Conservation (phyloP, 2,329 filamentous ascomycete genomes). For the Penicillium aurantiogriseum region DNA sequence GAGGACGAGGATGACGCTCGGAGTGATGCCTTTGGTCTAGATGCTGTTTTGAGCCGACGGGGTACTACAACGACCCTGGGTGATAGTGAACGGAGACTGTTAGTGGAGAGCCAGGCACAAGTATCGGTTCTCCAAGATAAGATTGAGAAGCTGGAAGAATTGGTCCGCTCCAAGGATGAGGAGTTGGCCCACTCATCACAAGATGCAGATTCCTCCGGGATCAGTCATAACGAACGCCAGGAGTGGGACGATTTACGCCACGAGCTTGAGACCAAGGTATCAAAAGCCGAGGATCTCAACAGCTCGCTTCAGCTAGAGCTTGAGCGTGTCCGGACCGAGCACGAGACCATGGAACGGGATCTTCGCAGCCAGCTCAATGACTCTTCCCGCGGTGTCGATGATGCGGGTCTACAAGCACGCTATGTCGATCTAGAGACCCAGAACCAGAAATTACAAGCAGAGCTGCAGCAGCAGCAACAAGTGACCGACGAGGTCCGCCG, state of each 20-base stretch:
- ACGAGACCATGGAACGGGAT: slow-evolving; percentile 61
- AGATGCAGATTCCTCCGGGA: slow-evolving; percentile 52
- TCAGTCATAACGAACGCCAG: slow-evolving; percentile 62
- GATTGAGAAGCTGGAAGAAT: slow-evolving; percentile 67
- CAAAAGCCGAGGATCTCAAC: slow-evolving; percentile 73
- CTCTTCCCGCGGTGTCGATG: slow-evolving; percentile 33
- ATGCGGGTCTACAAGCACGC: slow-evolving; percentile 62
- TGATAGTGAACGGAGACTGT: slow-evolving; percentile 66
- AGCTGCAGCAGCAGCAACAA: slow-evolving; percentile 71
- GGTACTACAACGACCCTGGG: slow-evolving; percentile 51
- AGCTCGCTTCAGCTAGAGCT: slow-evolving; percentile 76
- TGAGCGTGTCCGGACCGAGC: slow-evolving; percentile 68
- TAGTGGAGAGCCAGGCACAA: slow-evolving; percentile 78
- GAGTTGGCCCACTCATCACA: slow-evolving; percentile 61
- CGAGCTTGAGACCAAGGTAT: slow-evolving; percentile 70
- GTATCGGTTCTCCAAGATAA: slow-evolving; percentile 72
- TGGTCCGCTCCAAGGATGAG: slow-evolving; percentile 68
- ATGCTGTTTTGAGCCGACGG: slow-evolving; percentile 49
- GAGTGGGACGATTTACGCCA: slow-evolving; percentile 66
- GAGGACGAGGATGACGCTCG: slow-evolving; percentile 59
- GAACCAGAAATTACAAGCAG: slow-evolving; percentile 65
- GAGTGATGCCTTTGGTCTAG: slow-evolving; percentile 63
- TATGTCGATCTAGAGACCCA: slow-evolving; percentile 55
- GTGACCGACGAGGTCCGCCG: slow-evolving; percentile 82
- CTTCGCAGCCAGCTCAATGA: slow-evolving; percentile 63